These are phyloP conservation scores for Penicillium maclennaniae DNA, from an alignment of 495 filamentous ascomycete species.

Conservation along the genomic window DNA sequence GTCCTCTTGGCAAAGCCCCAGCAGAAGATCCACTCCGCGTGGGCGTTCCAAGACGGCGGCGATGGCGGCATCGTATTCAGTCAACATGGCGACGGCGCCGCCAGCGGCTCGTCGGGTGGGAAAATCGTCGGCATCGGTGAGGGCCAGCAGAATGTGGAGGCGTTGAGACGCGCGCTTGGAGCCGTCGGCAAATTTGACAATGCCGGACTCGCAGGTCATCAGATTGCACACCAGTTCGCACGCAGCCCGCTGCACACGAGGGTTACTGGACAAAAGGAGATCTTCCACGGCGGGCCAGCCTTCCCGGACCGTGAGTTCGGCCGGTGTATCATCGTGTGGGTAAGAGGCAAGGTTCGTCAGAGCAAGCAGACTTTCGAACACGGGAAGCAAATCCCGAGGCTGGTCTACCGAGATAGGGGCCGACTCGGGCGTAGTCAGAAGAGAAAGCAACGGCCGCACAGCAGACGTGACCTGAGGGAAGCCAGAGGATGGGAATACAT, in stretches of 20 bases:
- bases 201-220: conserved; percentile 68
- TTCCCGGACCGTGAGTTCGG: conserved; percentile 65
- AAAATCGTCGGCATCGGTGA: conserved; percentile 79
- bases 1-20: conserved; percentile 72
- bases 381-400: conserved; percentile 75
- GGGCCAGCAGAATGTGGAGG: conserved; percentile 76
- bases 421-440: conserved; percentile 55
- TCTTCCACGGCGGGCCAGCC: conserved; percentile 76
- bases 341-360: conserved; percentile 89
- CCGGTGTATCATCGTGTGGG: conserved; percentile 57
- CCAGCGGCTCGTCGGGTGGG: conserved; percentile 80
- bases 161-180: conserved; percentile 62
- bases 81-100: conserved; percentile 80
- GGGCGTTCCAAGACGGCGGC: conserved; percentile 63
- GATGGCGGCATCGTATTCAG: conserved; percentile 69
- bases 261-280: conserved; percentile 70
- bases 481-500: conserved; percentile 75
- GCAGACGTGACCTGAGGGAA: conserved; percentile 69
- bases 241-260: conserved; percentile 74
- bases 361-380: conserved; percentile 86
- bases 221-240: conserved; percentile 92
- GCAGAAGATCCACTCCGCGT: conserved; percentile 63
- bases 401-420: conserved; percentile 48
- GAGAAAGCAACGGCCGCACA: conserved; percentile 70
- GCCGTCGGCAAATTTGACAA: conserved; percentile 71